phyloP scores from a whole-genome alignment of 192 early-diverging fungal genomes.

The Funneliformis geosporum region DNA sequence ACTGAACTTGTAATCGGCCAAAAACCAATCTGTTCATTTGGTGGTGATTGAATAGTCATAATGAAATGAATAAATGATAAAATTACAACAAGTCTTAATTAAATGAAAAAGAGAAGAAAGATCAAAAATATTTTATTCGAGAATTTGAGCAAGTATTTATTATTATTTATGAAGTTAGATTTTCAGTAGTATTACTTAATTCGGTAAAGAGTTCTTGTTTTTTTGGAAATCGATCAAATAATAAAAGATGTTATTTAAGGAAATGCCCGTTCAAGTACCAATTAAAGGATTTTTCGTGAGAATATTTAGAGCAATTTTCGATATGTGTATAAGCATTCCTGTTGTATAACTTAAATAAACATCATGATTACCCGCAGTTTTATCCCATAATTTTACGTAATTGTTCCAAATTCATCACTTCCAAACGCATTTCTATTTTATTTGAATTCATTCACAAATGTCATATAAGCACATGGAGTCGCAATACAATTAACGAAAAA shows the following conservation, averaged over 20 bases:
- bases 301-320: not conserved
- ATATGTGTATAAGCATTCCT: not conserved
- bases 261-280: too few species aligned
- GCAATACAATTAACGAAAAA: not conserved
- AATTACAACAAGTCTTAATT: too few species aligned
- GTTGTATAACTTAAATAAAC: not conserved
- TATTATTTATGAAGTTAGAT: too few species aligned
- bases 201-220: too few species aligned
- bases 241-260: too few species aligned
- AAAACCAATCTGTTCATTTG: slow-evolving; percentile 18
- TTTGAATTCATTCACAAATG: not conserved
- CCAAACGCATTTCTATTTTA: not conserved
- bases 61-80: not conserved
- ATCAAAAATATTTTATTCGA: too few species aligned
- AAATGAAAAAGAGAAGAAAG: not conserved
- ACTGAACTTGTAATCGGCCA: slow-evolving; percentile 45
- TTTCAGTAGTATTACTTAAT: too few species aligned
- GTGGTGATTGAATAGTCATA: not conserved
- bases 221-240: too few species aligned
- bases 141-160: too few species aligned
- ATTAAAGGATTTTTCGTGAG: too few species aligned
- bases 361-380: not conserved
- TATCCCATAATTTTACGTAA: not conserved
- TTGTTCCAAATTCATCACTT: not conserved
- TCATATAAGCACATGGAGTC: not conserved